Evolutionary conservation across 352 stramenopile species (phyloP).

Genomic region (Blastocystis sp.): DNA sequence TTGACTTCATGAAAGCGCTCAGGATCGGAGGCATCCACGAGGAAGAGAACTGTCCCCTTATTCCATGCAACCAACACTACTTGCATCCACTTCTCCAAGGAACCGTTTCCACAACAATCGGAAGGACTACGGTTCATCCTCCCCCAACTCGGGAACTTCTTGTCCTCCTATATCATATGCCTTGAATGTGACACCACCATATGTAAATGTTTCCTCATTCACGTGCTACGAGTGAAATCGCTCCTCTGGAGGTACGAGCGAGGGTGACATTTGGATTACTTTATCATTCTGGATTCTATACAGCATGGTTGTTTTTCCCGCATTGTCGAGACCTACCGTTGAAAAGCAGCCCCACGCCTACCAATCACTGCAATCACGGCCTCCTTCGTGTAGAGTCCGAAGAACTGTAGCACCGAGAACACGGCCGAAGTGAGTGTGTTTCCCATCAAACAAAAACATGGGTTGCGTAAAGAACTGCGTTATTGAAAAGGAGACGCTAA

Average conservation of each 20-base stretch:
- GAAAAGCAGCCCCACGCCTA: background rate
- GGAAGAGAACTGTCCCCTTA: slow-evolving; percentile 35
- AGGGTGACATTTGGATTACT: slow-evolving; percentile 53
- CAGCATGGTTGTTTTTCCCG: slow-evolving; percentile 22
- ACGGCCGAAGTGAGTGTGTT: background rate
- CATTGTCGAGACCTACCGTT: background rate
- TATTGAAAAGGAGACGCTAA: background rate
- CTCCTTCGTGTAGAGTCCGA: slow-evolving; percentile 22
- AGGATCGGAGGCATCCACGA: slow-evolving; percentile 32
- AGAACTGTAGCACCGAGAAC: slow-evolving; percentile 37
- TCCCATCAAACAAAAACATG: slow-evolving; percentile 1
- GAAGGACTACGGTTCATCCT: background rate
- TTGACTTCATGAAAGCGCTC: slow-evolving; percentile 38
- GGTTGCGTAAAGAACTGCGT: background rate
- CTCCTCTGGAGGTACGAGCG: background rate
- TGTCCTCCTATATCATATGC: slow-evolving; percentile 45
- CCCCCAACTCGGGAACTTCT: background rate
- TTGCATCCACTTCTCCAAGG: slow-evolving; percentile 17
- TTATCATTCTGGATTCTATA: slow-evolving; percentile 36
- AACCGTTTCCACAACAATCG: slow-evolving; percentile 47
- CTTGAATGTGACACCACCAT: slow-evolving; percentile 28
- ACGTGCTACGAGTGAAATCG: slow-evolving; percentile 8
- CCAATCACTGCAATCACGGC: slow-evolving; percentile 3
- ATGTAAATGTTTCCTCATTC: slow-evolving; percentile 50
- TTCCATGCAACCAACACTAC: background rate